Base-by-base conservation (phyloP, 176 grass and related monocot genomes). In the Ampelocalamus luodianensis region DNA sequence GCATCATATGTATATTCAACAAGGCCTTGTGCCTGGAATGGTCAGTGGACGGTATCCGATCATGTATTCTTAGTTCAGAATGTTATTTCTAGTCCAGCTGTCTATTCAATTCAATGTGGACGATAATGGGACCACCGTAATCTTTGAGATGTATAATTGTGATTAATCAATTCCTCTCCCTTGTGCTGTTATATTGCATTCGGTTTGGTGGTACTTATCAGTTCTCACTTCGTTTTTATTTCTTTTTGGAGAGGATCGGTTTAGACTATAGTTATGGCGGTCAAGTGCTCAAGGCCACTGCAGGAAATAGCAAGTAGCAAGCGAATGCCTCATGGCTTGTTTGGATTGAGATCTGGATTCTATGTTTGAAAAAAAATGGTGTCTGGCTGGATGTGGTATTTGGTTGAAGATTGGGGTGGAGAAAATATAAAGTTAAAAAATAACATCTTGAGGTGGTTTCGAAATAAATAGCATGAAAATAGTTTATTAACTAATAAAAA, bases 1-100 rank as follows among this genome's bases (percentile, higher is more conserved):
- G 43, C 29, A 29, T 80, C 74, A 51, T 46, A 27, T 86, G 89
- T 91, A 87, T 84, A 84, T 78, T 69, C 38, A 50, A 26, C 65
- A 48, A 59, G n/a, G 40, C 61, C 37, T 54, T 17, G 20, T 55
- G 63, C 73, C 63, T n/a, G 6, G 73, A 54, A 68, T 66, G 61
- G 46, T 67, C 4, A 39, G 29, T 58, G 68, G 44, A 40, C 29
- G 13, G 15, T 34, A 50, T 74, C 22, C 38, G 22, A 39, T 77
- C n/a, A 9, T 85, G 82, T 79, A 61, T 83, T 77, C 53, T 58
- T 83, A 74, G 85, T 37, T 53, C 60, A 58, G 54, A 55, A 42
- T 76, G 65, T 29, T 46, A 20, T 83, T 66, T 79, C n/a, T 76
- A 80, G 72, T 42, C 75, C 18, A 64, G 18, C 78, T 84, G 60